phyloP scores from a whole-genome alignment of 179 eudicot genomes.

The Nepenthes alata region DNA sequence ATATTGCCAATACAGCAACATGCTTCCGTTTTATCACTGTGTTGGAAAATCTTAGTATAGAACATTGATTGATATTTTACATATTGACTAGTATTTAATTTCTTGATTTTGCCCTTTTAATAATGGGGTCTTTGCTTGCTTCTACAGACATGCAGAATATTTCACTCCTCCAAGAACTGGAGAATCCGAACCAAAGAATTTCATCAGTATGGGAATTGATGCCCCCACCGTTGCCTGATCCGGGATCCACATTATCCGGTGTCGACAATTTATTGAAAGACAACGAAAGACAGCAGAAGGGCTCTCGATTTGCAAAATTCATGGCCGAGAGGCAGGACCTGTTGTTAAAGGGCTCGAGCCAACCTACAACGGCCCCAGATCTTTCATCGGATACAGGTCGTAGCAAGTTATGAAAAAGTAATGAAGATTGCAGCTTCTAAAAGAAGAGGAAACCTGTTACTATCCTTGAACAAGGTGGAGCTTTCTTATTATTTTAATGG shows the following conservation, averaged over 20 bases:
- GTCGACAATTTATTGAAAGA: constrained; percentile 21
- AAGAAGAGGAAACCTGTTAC: too few species aligned
- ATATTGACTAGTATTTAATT: too few species aligned
- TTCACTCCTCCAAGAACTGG: constrained; percentile 54
- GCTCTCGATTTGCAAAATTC: constrained; percentile 70
- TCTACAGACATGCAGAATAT: constrained; percentile 49
- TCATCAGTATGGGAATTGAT: constrained; percentile 80
- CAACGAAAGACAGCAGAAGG: constrained; percentile 38
- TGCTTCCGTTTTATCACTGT: too few species aligned
- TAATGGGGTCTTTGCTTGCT: background rate
- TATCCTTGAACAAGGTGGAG: too few species aligned
- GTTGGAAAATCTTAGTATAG: too few species aligned
- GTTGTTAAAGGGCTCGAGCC: constrained; percentile 26
- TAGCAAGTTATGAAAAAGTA: constrained; percentile 27
- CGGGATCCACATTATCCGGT: constrained; percentile 30
- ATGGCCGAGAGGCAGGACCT: constrained; percentile 45
- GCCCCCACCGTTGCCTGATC: constrained; percentile 63
- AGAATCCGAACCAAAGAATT: constrained; percentile 48
- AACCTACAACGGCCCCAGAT: constrained; percentile 20
- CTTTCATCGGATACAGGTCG: constrained; percentile 26
- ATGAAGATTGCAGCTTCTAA: too few species aligned
- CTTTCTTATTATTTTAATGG: too few species aligned
- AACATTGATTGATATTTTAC: too few species aligned
- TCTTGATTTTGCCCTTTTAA: too few species aligned
- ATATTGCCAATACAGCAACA: too few species aligned